Evolutionary conservation across 345 rosid species (phyloP), one percentile per base, ranked within the genome.

Genomic region (Pistacia vera): DNA sequence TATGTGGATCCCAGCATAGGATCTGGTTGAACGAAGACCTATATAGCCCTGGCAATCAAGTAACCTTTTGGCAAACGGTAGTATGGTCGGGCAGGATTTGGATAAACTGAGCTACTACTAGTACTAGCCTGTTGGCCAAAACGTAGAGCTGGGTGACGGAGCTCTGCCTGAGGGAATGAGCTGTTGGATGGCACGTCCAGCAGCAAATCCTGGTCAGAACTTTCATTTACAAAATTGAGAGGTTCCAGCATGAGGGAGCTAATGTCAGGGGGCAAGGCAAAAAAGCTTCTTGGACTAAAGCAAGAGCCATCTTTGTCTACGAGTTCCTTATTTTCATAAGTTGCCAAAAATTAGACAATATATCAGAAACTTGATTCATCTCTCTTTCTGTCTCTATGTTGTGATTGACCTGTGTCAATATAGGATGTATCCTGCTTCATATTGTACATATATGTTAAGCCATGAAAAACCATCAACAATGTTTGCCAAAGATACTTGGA

Each of bases 151-250:
- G 93, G 90, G 70, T 59, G 85, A 79, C 93, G 98, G 72, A 96
- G 93, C 83, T 96, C 99, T 41, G 98, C 98, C 81, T 92, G 94
- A 48, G 97, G 90, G 76, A 93, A 96, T 36, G 92, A 96, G 78
- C 93, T 81, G 14, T 90, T 90, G 78, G 88, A 89, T 46, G 99
- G 97, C 79, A 96, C 89, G 22, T 93, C 91, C 63, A 96, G 75
- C 75, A 95, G 94, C 79, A 96, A 85, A 73, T 92, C 97, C 74
- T 93, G 94, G 75, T 92, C 92, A 16, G 88, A 89, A 76, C 80
- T 88, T 71, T 87, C 93, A 75, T 88, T 87, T 3, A 79, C 83
- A 68, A 80, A 90, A 80, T 82, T 79, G 41, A 83, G 81, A 54
- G 90, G 81, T 83, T 90, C 92, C 70, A 90, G 83, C 88, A 75